Percentiles rank a stretch among this genome's conserved stretches.
Conservation (phyloP, 768 basidiomycete species). For the Leccinum incarnatum region DNA sequence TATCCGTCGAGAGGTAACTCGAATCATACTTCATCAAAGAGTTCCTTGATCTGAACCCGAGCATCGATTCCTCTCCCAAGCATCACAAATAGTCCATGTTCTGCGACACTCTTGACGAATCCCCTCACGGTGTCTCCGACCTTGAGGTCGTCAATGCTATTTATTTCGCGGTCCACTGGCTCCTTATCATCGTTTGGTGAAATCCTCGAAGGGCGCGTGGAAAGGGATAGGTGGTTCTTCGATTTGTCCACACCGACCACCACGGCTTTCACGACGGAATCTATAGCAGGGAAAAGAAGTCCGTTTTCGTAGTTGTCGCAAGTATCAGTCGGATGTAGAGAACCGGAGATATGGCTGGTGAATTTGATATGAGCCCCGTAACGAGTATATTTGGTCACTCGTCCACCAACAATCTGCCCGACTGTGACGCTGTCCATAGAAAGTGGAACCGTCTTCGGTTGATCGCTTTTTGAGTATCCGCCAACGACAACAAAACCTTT, state of each 20-base stretch:
- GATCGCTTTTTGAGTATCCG: constrained; percentile 59
- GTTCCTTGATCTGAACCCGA: constrained; percentile 88
- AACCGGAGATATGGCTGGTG: constrained; percentile 65
- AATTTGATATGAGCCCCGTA: constrained; percentile 80
- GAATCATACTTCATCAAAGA: constrained; percentile 73
- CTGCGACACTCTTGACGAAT: constrained; percentile 83
- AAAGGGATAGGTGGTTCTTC: constrained; percentile 72
- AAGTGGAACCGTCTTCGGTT: constrained; percentile 48
- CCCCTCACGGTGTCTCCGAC: constrained; percentile 79
- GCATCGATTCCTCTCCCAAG: constrained; percentile 84
- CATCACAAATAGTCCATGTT: constrained; percentile 87
- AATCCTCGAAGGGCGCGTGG: constrained; percentile 73
- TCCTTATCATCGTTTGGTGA: constrained; percentile 46
- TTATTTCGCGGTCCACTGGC: constrained; percentile 69
- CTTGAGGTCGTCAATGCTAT: constrained; percentile 56
- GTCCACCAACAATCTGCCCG: constrained; percentile 78
- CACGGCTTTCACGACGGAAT: constrained; percentile 64
- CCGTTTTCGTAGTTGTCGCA: constrained; percentile 74
- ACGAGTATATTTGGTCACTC: constrained; percentile 70
- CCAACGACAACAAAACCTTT: constrained; percentile 86
- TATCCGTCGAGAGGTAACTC: neutral
- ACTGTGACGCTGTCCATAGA: constrained; percentile 63
- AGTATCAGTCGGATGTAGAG: constrained; percentile 77
- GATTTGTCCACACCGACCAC: constrained; percentile 68
- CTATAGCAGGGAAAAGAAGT: constrained; percentile 54